Evolutionary conservation across 148 eudicot species (phyloP).

Genomic region (Cornus controversa): DNA sequence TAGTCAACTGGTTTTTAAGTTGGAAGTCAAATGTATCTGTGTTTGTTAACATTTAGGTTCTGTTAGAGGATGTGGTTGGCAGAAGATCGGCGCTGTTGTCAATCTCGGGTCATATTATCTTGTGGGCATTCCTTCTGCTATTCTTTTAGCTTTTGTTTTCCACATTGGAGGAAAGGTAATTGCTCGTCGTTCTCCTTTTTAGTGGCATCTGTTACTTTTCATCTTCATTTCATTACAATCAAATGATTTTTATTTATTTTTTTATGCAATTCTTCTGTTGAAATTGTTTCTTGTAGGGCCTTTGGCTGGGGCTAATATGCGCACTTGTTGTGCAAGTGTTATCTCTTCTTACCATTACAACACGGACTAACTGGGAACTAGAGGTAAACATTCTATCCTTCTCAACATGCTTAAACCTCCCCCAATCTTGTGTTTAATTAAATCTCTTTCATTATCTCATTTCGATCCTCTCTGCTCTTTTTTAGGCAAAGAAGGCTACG

Average conservation of each 20-base stretch:
- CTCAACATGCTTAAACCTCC: not conserved
- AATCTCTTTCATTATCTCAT: not conserved
- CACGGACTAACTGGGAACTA: constrained; percentile 61
- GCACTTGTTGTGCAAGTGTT: constrained; percentile 63
- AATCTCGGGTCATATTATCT: constrained; percentile 77
- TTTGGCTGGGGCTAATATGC: constrained; percentile 77
- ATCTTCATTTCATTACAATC: not conserved
- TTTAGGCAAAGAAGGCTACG: constrained; percentile 58
- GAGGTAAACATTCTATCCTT: constrained; percentile 37
- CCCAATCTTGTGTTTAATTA: not conserved
- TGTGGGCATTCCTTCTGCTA: constrained; percentile 64
- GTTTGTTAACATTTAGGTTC: constrained; percentile 33
- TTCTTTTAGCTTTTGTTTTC: constrained; percentile 63
- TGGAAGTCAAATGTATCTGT: not conserved
- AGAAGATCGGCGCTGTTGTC: constrained; percentile 72
- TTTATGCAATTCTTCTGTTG: not conserved
- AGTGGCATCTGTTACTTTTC: not conserved
- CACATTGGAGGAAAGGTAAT: constrained; percentile 73
- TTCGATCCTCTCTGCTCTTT: not conserved
- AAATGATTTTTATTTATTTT: not conserved
- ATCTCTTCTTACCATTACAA: constrained; percentile 49
- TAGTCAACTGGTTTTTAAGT: not conserved
- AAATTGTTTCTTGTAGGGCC: constrained; percentile 33
- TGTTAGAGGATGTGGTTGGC: constrained; percentile 82
- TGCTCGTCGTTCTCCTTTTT: not conserved